Base-by-base conservation (phyloP, 2,329 filamentous ascomycete species). In the Rutstroemia sydowiana region DNA sequence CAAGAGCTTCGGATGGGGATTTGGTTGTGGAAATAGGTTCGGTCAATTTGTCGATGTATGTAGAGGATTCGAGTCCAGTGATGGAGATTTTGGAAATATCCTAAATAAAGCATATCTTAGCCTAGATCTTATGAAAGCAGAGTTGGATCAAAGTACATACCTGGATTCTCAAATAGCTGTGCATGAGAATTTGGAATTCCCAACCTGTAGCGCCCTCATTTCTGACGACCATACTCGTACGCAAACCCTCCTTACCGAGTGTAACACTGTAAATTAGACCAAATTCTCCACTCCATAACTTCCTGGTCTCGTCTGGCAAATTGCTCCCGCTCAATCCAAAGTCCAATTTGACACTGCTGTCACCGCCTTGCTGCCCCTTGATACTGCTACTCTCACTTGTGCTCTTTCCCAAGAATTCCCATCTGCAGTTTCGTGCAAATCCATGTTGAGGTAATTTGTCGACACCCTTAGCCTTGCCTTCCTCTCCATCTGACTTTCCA, bases 401-500 rank as follows among this genome's bases (percentile, higher is more conserved):
- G 6, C 85, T 88, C 72, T 92, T 95, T 65, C 91, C 91, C 47
- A 98, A 77, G 68, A 93, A 95, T 69, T 97, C 91, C 93, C 93
- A 98, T 57, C 80, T 80, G 42, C 85, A 87, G 65, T 81, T 91
- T 62, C 93, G 88, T 36, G 92, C 93, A 70, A 98, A 95, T 60
- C 93, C 93, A 73, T 97, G 93, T 72, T 96, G 91, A 3, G 91
- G 85, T 23, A 98, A 85, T 10, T 32, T 36, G 58, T 80, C 73
- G 47, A 81, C 81, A n/a, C 45, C 51, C 59, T 80, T 74, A 47
- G 81, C 81, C 26, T 89, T 93, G n/a, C 86, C 77, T 59, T 85
- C 81, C 68, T 91, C 84, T 59, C 84, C 76, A 48, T 87, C 84
- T 11, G 86, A 81, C 37, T 85, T 86, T 28, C 93, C 93, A 67